Base-by-base conservation (phyloP, 2,329 filamentous ascomycete species). In the Beauveria australis region DNA sequence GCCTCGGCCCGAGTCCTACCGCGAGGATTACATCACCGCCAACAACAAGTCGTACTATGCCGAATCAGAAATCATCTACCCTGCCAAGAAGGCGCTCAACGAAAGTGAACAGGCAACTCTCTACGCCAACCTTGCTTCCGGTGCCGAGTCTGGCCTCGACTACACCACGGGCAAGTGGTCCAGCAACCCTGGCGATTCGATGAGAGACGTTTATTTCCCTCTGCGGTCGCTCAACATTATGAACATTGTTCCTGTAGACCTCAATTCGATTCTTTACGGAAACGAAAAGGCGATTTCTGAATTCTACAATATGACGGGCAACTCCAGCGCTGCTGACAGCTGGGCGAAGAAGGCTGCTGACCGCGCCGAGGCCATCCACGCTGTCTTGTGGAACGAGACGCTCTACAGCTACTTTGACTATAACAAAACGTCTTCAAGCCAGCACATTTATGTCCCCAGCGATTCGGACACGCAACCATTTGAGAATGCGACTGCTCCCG, bases 331-430 rank as follows among this genome's bases (percentile, higher is more conserved):
- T 1, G 81, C 82, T 2, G 69, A 73, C 8, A 65, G 73, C 10
- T 89, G 83, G 79, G 71, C 74, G 6, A 66, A 74, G 4, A 70
- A 76, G 5, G 86, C 86, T 14, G 67, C 70, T 3, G 72, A 76
- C 33, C 81, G 86, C 63, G 83, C 82, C 69, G 77, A 80, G 48
- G 85, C 84, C 64, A 88, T 89, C 80, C 80, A 81, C 53, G 75
- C 78, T 0, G 70, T 88, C 51, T 76, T 89, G 71, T 89, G 86
- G 86, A 87, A 87, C 70, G 73, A 79, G 33, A 84, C 81, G 7
- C 77, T 83, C 63, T 81, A 75, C 70, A 80, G 79, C 71, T 89
- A 87, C 75, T 89, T 88, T 67, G 86, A 89, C 76, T 88, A 83
- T 75, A 89, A 89, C 73, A 63, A 85, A 33, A 88, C 84, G 0